Conservation (phyloP, 495 filamentous ascomycete species). For the Pyrenula massariospora region DNA sequence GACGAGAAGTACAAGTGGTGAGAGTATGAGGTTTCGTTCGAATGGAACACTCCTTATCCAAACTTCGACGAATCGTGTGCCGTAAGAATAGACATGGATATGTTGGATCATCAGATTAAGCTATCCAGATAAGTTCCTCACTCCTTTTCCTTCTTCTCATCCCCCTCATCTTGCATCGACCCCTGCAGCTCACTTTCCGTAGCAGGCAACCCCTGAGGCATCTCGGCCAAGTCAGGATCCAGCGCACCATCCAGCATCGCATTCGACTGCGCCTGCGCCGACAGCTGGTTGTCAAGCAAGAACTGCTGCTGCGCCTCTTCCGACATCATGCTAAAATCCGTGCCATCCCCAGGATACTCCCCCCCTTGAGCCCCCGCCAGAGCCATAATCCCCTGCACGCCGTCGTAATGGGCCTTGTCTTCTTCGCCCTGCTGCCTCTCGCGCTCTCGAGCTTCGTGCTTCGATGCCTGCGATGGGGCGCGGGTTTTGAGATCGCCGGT, state of each 20-base stretch:
- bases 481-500: conserved; percentile 90
- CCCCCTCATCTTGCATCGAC: not conserved
- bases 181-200: not conserved
- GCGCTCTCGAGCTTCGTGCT: conserved; percentile 66
- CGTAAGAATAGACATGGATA: no score
- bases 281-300: not conserved
- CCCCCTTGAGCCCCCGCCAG: conserved; percentile 30
- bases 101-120: no score
- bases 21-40: no score
- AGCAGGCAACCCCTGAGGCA: not conserved
- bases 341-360: not conserved
- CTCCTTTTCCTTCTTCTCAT: not conserved
- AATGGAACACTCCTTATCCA: no score
- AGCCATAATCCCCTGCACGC: conserved; percentile 58
- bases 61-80: no score
- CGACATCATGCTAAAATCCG: not conserved
- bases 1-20: no score
- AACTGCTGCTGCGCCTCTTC: not conserved
- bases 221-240: not conserved
- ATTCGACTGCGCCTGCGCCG: not conserved
- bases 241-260: not conserved
- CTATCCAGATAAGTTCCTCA: no score
- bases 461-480: conserved; percentile 71
- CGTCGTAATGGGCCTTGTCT: conserved; percentile 60
- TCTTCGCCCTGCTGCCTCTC: conserved; percentile 55